Evolutionary conservation across 2,329 filamentous ascomycete genomes (phyloP).

Genomic region (Scytalidium sp.): DNA sequence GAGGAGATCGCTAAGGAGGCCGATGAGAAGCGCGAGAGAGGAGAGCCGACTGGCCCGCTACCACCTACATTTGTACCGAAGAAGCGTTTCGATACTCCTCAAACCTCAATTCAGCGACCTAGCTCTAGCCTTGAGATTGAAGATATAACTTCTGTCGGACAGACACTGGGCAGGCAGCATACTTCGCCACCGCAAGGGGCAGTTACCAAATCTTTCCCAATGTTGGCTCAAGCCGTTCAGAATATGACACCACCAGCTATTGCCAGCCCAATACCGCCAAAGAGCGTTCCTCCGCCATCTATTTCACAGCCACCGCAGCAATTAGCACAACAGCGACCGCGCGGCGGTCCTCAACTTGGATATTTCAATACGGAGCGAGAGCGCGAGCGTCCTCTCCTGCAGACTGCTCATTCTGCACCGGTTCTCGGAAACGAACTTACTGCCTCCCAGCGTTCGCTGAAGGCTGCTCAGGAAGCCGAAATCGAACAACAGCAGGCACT

Average conservation of each 20-base stretch:
- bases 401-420: slow-evolving; percentile 8
- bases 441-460: slow-evolving; percentile 20
- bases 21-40: slow-evolving; percentile 50
- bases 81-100: slow-evolving; percentile 47
- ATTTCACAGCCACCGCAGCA: slow-evolving; percentile 18
- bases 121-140: slow-evolving; percentile 47
- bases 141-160: slow-evolving; percentile 20
- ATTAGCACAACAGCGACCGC: slow-evolving; percentile 7
- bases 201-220: slow-evolving; percentile 22
- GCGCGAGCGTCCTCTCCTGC: slow-evolving; percentile 18
- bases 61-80: slow-evolving; percentile 52
- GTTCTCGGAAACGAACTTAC: slow-evolving; percentile 9
- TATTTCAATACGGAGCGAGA: slow-evolving; percentile 20
- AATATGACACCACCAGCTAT: slow-evolving; percentile 16
- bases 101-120: slow-evolving; percentile 38
- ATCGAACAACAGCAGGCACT: slow-evolving; percentile 24
- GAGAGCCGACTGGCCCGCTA: slow-evolving; percentile 58
- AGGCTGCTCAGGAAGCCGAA: slow-evolving; percentile 26
- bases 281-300: slow-evolving; percentile 22
- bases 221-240: slow-evolving; percentile 28
- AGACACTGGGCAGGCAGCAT: slow-evolving; percentile 17
- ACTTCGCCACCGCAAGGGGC: slow-evolving; percentile 22
- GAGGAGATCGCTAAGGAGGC: slow-evolving; percentile 58
- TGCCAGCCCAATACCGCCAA: slow-evolving; percentile 19
- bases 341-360: slow-evolving; percentile 24